Evolutionary conservation across 2,329 filamentous ascomycete genomes (phyloP), one percentile per base, ranked within the genome.

Genomic region (Botrytis byssoidea): DNA sequence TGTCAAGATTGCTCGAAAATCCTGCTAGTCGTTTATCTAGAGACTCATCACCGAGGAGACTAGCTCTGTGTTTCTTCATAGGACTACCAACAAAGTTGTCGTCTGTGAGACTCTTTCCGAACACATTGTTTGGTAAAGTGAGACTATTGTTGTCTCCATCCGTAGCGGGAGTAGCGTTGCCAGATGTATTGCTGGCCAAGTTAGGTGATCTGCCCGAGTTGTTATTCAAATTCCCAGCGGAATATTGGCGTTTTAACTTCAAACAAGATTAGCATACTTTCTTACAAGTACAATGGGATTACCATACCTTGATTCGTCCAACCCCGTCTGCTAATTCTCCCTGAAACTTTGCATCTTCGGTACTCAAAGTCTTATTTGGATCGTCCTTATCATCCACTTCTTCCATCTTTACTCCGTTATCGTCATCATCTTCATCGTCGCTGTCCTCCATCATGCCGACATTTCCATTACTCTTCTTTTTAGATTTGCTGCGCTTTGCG

Each of bases 241-340:
- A 95, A 81, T 94, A 92, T 76, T 92, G 91, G 76, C 93, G 88
- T 85, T 95, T 95, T 76, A 95, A 89, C 93, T 95, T 79, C 22
- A 57, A 55, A 25, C 10, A 32, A 32, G 8, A 20, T 72, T 40
- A 72, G 70, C 12, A 42, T 65, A 20, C n/a, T 20, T 14, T 22
- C n/a, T 20, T 46, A 7, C 37, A 57, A 44, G 57, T n/a, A 65
- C 0, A 65, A 42, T 32, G n/a, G 25, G n/a, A 35, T 55, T 40
- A 72, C 75, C 88, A 80, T 86, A 94, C 93, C 83, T 91, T 92
- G 82, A 96, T 95, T 78, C 93, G 91, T 79, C 93, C 89, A 69
- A 96, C 92, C 66, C 93, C 92, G 76, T 95, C 93, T 60, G 92
- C 91, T 72, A 96, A 85, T 82, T 95, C 93, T 68, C 91, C 91